Evolutionary conservation across 2,329 filamentous ascomycete species (phyloP).

Genomic region (Botryotinia globosa): DNA sequence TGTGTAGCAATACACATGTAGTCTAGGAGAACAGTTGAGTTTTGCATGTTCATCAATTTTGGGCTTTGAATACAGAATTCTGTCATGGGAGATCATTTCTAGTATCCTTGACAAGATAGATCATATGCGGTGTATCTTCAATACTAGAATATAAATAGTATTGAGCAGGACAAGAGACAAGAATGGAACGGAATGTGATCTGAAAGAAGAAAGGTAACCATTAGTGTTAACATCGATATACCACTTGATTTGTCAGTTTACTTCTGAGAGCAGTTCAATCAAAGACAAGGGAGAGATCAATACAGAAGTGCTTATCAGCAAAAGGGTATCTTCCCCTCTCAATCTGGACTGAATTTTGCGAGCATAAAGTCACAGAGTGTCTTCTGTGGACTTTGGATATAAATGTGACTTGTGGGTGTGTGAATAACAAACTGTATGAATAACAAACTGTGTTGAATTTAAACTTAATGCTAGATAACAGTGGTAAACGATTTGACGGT

Average conservation of each 20-base stretch:
- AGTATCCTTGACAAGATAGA: neutral
- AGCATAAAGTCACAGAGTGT: neutral
- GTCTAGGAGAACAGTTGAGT: neutral
- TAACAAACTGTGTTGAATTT: neutral
- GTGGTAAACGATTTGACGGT: neutral
- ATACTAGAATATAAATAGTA: neutral
- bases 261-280: neutral
- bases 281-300: neutral
- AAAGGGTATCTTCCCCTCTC: neutral
- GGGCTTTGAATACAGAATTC: neutral
- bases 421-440: neutral
- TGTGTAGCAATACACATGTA: neutral
- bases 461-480: neutral
- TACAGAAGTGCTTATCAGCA: neutral
- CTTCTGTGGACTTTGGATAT: neutral
- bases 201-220: neutral
- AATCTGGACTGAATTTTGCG: neutral
- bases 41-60: no score
- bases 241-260: neutral
- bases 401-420: neutral
- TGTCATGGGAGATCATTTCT: no score
- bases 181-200: neutral
- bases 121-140: neutral
- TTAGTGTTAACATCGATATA: neutral
- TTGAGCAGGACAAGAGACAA: neutral